Base-by-base conservation (phyloP, 2,329 filamentous ascomycete genomes). In the Raffaelea albimanens region DNA sequence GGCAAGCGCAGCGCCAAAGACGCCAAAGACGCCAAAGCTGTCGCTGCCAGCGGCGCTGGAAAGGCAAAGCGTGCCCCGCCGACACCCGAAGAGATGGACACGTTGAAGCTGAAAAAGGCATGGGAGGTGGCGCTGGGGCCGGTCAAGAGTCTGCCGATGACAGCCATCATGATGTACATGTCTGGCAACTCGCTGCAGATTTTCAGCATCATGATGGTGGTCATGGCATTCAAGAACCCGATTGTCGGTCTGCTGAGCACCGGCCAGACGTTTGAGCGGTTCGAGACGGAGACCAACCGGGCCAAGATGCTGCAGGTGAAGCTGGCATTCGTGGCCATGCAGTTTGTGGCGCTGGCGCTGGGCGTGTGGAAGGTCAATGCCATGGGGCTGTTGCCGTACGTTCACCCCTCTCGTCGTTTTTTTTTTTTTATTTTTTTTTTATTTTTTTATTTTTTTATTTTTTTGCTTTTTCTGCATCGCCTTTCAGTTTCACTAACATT, bases 131-230 rank as follows among this genome's bases (percentile, higher is more conserved):
- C 93, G 39, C 80, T 98, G 43, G 91, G 85, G 2, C 93, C 93
- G 1, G 84, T 93, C 53, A 98, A 98, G 72, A 83, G 85, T 63
- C 75, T 98, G 42, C 93, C 93, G 50, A 98, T 98, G 93, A 97
- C 94, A 49, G 90, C 84, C 53, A 91, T 98, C 64, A 96, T 96
- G 83, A 97, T 97, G 89, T 98, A 98, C 76, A 98, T 98, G 93
- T 94, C 91, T 29, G 93, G 93, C 60, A 98, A 97, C 70, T 89
- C 87, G 52, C 79, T 98, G 42, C 93, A 98, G 65, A 97, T 98
- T 56, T 98, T 98, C 73, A 94, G 86, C 67, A 97, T 98, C 68
- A 97, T 97, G 88, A 98, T 97, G 90, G 91, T 97, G 18, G 90
- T 91, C 60, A 97, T 96, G 85, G 83, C 95, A 41, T 98, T 98